A percentile compares a stretch with the other conserved stretches of the same genome.
These are phyloP conservation scores for Pseudohalonectria lignicola DNA, from an alignment of 2,329 filamentous ascomycete species.

Conservation along the genomic window DNA sequence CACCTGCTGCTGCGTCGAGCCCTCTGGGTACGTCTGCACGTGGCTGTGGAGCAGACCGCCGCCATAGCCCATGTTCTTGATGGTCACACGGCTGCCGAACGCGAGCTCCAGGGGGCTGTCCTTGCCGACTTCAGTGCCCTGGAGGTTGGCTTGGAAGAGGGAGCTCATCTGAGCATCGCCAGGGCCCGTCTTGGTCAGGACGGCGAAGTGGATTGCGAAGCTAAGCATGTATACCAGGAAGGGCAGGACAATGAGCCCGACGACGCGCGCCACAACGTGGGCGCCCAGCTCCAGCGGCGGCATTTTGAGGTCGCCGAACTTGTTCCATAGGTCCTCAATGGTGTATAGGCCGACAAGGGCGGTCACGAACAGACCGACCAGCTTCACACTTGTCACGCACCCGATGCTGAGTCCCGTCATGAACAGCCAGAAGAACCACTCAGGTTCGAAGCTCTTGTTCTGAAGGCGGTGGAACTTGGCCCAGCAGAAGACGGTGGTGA, in stretches of 20 bases:
- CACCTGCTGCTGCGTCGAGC: conserved; percentile 88
- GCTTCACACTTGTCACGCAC: conserved; percentile 97
- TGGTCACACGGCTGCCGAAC: conserved; percentile 74
- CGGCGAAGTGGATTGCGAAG: conserved; percentile 88
- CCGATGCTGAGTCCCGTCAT: conserved; percentile 92
- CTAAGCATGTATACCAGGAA: conserved; percentile 90
- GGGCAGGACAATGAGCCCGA: conserved; percentile 82
- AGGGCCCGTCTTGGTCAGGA: conserved; percentile 86
- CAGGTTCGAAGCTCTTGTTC: conserved; percentile 71
- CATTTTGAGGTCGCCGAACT: conserved; percentile 92
- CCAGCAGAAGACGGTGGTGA: conserved; percentile 95
- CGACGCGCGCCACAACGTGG: conserved; percentile 69
- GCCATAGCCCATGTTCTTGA: conserved; percentile 99
- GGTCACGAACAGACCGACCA: conserved; percentile 92
- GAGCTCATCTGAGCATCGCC: conserved; percentile 99
- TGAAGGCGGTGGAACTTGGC: conserved; percentile 89
- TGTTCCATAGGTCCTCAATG: conserved; percentile 92
- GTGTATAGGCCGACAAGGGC: conserved; percentile 94
- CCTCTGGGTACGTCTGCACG: conserved; percentile 90
- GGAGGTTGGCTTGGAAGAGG: conserved; percentile 93
- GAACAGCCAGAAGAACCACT: conserved; percentile 94
- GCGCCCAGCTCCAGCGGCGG: conserved; percentile 58
- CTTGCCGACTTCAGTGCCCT: conserved; percentile 85
- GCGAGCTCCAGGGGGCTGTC: conserved; percentile 91
- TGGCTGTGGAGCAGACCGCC: conserved; percentile 94